phyloP scores from a whole-genome alignment of 164 flowering plant genomes.

The Annona squamosa region DNA sequence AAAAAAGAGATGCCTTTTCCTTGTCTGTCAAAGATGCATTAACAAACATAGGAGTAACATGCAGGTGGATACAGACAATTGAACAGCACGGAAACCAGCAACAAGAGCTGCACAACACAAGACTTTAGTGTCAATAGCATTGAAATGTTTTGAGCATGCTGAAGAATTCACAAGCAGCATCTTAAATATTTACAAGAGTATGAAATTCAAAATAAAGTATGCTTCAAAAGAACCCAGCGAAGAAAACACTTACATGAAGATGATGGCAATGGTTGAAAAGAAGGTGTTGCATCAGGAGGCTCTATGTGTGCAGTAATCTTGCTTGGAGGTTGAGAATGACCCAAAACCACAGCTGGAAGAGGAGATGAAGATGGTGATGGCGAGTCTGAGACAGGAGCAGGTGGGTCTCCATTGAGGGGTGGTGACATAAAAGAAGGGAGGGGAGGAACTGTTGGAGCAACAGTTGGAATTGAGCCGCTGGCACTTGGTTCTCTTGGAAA shows the following conservation, averaged over 20 bases:
- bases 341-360: conserved; percentile 42
- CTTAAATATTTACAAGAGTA: background rate
- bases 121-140: background rate
- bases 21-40: conserved; percentile 19
- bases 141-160: background rate
- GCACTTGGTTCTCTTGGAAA: conserved; percentile 19
- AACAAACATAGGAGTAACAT: conserved; percentile 25
- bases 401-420: conserved; percentile 24
- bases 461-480: conserved; percentile 23
- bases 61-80: conserved; percentile 18
- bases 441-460: conserved; percentile 37
- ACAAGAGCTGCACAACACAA: conserved; percentile 27
- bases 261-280: conserved; percentile 31
- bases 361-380: conserved; percentile 38
- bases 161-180: background rate
- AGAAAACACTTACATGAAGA: conserved; percentile 41
- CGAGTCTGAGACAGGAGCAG: conserved; percentile 22
- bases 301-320: conserved; percentile 20
- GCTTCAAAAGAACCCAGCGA: conserved; percentile 1
- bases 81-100: conserved; percentile 16
- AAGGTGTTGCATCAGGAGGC: conserved; percentile 25
- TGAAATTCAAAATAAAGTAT: background rate
- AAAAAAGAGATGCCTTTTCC: conserved; percentile 3
- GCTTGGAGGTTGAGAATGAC: conserved; percentile 52
- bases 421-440: conserved; percentile 23